Evolutionary conservation across 306 rosid species (phyloP).

Genomic region (Alnus glutinosa): DNA sequence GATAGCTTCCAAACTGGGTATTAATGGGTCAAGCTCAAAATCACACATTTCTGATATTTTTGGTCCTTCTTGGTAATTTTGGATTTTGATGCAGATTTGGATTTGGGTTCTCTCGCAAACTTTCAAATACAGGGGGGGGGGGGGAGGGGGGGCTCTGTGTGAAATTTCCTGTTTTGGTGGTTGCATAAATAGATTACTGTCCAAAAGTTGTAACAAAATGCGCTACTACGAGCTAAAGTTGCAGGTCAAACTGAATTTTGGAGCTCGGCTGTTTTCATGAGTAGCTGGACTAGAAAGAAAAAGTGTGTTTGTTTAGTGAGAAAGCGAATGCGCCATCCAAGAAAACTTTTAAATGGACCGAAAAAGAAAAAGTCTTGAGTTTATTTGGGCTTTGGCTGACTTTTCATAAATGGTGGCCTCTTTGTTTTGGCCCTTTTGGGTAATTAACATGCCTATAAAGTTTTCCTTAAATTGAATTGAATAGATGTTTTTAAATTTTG

Average conservation of each 20-base stretch:
- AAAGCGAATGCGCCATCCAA: not conserved
- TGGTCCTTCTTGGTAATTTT: conserved; percentile 8
- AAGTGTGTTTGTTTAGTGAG: not conserved
- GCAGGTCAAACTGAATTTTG: conserved; percentile 1
- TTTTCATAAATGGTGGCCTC: not conserved
- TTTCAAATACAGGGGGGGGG: not conserved
- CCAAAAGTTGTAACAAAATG: not conserved
- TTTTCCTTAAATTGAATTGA: too few species aligned
- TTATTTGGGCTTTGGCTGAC: not conserved
- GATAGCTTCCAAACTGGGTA: conserved; percentile 12
- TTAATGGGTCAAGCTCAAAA: conserved; percentile 16
- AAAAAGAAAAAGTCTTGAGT: not conserved
- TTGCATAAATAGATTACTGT: not conserved
- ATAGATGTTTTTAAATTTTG: too few species aligned
- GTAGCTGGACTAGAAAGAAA: not conserved
- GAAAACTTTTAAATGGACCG: not conserved
- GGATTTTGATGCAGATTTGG: not conserved
- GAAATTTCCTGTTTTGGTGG: not conserved
- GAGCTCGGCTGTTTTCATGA: not conserved
- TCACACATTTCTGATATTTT: conserved; percentile 2
- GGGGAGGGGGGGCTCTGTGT: not conserved
- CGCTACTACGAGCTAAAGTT: not conserved
- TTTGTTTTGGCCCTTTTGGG: not conserved
- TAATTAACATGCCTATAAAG: too few species aligned
- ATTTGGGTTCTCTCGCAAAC: not conserved